Percentiles rank a stretch among this genome's conserved stretches.
phyloP scores from a whole-genome alignment of 179 eudicot species.

The Silene coronaria region DNA sequence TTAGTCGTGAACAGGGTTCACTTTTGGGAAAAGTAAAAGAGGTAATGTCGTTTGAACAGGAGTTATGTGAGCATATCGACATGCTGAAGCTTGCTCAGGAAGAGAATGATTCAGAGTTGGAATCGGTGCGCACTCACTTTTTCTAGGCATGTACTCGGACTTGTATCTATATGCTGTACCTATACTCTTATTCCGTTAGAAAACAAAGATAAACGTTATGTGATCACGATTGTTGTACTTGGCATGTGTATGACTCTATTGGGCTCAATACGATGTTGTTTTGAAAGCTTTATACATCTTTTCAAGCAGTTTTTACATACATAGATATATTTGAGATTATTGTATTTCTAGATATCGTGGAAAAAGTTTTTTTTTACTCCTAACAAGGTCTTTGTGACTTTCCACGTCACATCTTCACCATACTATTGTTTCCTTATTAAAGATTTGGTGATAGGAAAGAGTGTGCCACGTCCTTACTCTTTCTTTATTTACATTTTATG shows the following conservation, averaged over 20 bases:
- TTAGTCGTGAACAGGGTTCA: constrained; percentile 91
- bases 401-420: background rate
- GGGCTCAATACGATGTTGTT: background rate
- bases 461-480: background rate
- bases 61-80: constrained; percentile 83
- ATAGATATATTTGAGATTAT: too few relatives aligned
- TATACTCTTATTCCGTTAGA: background rate
- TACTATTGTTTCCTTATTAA: too few relatives aligned
- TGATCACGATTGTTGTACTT: background rate
- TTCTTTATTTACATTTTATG: background rate
- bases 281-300: background rate
- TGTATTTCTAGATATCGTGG: too few relatives aligned
- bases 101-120: constrained; percentile 88
- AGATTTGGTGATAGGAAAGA: too few relatives aligned
- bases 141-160: constrained; percentile 68
- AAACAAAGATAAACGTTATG: background rate
- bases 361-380: too few relatives aligned
- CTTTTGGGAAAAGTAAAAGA: constrained; percentile 74
- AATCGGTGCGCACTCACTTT: constrained; percentile 83
- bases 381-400: background rate
- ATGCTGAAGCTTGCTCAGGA: constrained; percentile 97
- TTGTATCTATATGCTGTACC: constrained; percentile 16
- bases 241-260: background rate
- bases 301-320: too few relatives aligned
- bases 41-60: constrained; percentile 77